Conservation (phyloP, 176 grass and related monocot genomes). For the Phragmites australis region DNA sequence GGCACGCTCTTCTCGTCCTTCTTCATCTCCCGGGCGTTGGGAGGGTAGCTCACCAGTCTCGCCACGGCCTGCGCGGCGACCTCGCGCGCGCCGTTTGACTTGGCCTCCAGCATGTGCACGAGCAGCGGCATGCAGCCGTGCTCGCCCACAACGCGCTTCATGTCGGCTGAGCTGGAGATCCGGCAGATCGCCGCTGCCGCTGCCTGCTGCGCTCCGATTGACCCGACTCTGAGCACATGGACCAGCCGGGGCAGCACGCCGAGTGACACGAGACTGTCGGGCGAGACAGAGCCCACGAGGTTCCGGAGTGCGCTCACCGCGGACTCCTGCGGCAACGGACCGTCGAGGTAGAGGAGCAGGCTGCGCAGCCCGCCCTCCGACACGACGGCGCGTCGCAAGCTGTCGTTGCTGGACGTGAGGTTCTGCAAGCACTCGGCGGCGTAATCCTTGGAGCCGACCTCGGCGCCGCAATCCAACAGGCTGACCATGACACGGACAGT, state of each 20-base stretch:
- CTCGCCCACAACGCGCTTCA: conserved; percentile 61
- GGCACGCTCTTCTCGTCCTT: conserved; percentile 79
- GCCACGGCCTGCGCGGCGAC: conserved; percentile 79
- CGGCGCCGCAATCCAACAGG: conserved; percentile 58
- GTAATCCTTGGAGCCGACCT: conserved; percentile 70
- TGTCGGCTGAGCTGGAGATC: conserved; percentile 52
- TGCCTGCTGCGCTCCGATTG: conserved; percentile 64
- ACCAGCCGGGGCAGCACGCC: conserved; percentile 72
- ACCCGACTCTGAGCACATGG: conserved; percentile 66
- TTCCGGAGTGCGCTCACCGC: conserved; percentile 69
- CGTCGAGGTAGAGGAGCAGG: conserved; percentile 73
- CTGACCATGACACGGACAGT: conserved; percentile 67
- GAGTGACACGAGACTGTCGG: conserved; percentile 57
- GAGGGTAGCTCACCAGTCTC: conserved; percentile 50
- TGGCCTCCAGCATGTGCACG: conserved; percentile 69
- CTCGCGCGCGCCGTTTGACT: conserved; percentile 62
- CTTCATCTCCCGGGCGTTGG: conserved; percentile 60
- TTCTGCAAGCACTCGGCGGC: conserved; percentile 82
- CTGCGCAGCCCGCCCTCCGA: conserved; percentile 64
- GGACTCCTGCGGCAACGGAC: conserved; percentile 62
- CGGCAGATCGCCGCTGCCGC: conserved; percentile 57
- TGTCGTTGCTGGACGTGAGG: conserved; percentile 62
- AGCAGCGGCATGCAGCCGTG: conserved; percentile 65
- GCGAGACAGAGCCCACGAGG: conserved; percentile 53
- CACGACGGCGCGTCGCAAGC: conserved; percentile 61